Percentiles rank a stretch among this genome's conserved stretches.
Evolutionary conservation across 2,329 filamentous ascomycete genomes (phyloP).

Genomic region (Monilinia polystroma): DNA sequence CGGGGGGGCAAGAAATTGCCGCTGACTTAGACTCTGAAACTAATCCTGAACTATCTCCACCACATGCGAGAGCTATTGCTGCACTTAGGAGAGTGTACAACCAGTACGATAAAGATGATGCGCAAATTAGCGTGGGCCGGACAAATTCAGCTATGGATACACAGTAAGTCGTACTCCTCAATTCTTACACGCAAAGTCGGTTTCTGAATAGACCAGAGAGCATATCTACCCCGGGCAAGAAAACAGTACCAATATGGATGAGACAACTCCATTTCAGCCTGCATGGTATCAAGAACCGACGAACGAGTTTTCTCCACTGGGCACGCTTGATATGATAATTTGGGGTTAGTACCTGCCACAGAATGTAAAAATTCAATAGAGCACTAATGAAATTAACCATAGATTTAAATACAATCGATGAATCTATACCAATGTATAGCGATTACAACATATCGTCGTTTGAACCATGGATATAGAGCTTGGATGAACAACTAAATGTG

Average conservation of each 20-base stretch:
- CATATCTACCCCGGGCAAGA: not conserved
- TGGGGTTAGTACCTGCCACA: too few relatives aligned
- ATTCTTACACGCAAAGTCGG: too few relatives aligned
- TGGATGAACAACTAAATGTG: not conserved
- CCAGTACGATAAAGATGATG: not conserved
- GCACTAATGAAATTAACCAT: too few relatives aligned
- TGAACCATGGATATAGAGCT: constrained; percentile 2
- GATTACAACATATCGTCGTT: constrained; percentile 1
- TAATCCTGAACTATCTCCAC: constrained; percentile 3
- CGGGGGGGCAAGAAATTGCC: not conserved
- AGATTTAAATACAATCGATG: not conserved
- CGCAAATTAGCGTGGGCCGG: not conserved
- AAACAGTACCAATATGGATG: not conserved
- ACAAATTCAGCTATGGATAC: not conserved
- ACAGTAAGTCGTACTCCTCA: not conserved
- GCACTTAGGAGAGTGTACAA: not conserved
- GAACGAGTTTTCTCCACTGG: too few relatives aligned
- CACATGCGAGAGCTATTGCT: constrained; percentile 1
- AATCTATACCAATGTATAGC: not conserved
- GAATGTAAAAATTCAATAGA: too few relatives aligned
- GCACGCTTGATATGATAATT: too few relatives aligned
- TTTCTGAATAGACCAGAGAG: not conserved
- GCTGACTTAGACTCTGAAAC: not conserved
- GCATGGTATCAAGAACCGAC: too few relatives aligned
- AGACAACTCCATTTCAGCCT: not conserved